Evolutionary conservation across 2,329 filamentous ascomycete genomes (phyloP).

Genomic region (Fusarium pseudonygamai): DNA sequence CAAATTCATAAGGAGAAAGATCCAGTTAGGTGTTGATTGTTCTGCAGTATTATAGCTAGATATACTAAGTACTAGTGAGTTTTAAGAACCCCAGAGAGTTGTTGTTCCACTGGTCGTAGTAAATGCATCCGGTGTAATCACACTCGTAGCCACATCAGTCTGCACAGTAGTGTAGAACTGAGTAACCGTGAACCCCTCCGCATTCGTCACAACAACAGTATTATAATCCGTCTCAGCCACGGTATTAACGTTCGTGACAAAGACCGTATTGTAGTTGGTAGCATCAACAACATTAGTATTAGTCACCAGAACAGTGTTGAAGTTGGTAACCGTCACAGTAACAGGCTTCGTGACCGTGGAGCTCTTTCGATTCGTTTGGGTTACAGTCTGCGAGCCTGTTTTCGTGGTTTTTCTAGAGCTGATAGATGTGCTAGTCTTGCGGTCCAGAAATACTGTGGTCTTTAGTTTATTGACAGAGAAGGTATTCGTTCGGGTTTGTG

Average conservation of each 20-base stretch:
- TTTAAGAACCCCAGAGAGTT: not conserved
- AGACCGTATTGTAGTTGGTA: not conserved
- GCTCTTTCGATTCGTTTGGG: not conserved
- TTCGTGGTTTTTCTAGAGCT: not conserved
- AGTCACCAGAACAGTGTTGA: not conserved
- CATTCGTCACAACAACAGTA: not conserved
- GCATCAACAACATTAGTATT: not conserved
- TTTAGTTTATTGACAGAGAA: not conserved
- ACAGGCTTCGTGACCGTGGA: not conserved
- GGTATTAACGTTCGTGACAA: not conserved
- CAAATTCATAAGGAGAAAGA: not conserved
- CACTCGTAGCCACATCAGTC: not conserved
- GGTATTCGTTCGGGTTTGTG: not conserved
- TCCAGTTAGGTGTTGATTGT: not conserved
- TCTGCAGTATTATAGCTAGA: no score
- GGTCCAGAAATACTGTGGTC: not conserved
- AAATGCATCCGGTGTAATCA: not conserved
- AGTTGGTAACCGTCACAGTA: not conserved
- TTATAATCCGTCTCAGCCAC: not conserved
- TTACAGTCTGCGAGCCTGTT: not conserved
- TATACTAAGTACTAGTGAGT: no score
- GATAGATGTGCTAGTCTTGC: accelerated
- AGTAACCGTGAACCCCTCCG: not conserved
- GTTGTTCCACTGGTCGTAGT: not conserved
- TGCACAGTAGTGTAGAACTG: not conserved